A percentile compares a stretch with the other conserved stretches of the same genome.
phyloP scores from a whole-genome alignment of 768 basidiomycete species.

The Hericium alpestre region DNA sequence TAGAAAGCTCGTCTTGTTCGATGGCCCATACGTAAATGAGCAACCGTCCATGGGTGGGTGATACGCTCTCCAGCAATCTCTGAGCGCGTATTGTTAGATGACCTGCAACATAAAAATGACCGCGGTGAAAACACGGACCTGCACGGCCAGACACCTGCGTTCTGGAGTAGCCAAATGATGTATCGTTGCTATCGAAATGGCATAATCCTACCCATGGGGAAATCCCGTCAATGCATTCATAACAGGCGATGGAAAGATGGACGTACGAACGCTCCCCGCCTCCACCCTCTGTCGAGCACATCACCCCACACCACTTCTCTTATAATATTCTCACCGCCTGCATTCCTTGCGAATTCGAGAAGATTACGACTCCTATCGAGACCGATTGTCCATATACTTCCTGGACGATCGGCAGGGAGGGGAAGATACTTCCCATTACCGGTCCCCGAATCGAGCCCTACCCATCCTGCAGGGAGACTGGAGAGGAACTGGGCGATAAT shows the following conservation, averaged over 20 bases:
- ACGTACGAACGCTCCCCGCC: conserved; percentile 71
- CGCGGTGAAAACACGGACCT: conserved; percentile 34
- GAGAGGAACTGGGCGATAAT: conserved; percentile 69
- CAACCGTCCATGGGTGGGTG: conserved; percentile 60
- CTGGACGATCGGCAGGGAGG: conserved; percentile 50
- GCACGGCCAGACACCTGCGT: conserved; percentile 61
- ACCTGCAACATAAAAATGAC: background rate
- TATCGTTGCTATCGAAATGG: conserved; percentile 94
- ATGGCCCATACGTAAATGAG: conserved; percentile 96
- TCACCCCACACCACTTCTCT: conserved; percentile 79
- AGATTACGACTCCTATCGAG: conserved; percentile 76
- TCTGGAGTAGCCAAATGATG: conserved; percentile 83
- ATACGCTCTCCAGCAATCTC: conserved; percentile 57
- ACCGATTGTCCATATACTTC: conserved; percentile 63
- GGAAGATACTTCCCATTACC: conserved; percentile 98
- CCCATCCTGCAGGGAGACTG: conserved; percentile 60
- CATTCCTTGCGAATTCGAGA: conserved; percentile 61
- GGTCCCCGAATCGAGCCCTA: conserved; percentile 90
- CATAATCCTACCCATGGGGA: conserved; percentile 63
- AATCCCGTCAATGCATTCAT: no score
- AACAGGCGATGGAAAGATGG: background rate
- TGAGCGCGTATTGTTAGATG: conserved; percentile 16
- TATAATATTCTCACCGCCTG: conserved; percentile 32
- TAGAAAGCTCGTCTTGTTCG: conserved; percentile 82
- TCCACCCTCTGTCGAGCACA: conserved; percentile 63